phyloP scores from a whole-genome alignment of 768 basidiomycete genomes.

The Lentinula detonsa region DNA sequence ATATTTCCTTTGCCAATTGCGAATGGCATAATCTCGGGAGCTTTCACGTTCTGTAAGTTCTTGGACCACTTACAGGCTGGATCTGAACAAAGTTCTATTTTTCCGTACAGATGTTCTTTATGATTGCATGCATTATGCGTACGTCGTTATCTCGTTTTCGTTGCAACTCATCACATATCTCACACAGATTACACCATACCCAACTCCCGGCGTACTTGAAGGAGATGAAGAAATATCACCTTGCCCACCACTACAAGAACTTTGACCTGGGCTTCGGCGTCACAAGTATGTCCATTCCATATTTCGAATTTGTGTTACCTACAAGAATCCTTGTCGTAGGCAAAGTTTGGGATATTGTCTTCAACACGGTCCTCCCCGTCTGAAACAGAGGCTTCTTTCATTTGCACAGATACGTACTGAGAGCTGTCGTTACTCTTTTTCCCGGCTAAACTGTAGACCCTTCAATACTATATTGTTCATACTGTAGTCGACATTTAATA shows the following conservation, averaged over 20 bases:
- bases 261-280: slow-evolving; percentile 97
- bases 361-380: slow-evolving; percentile 73
- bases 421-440: too few species aligned
- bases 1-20: slow-evolving; percentile 83
- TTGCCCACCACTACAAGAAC: slow-evolving; percentile 98
- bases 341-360: slow-evolving; percentile 93
- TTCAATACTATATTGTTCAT: too few species aligned
- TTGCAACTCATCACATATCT: slow-evolving; percentile 11
- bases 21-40: slow-evolving; percentile 87
- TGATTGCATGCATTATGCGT: slow-evolving; percentile 92
- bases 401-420: too few species aligned
- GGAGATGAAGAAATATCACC: slow-evolving; percentile 96
- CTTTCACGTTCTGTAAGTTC: slow-evolving; percentile 67
- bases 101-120: slow-evolving; percentile 66
- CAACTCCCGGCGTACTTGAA: slow-evolving; percentile 79
- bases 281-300: slow-evolving; percentile 49
- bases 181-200: slow-evolving; percentile 72
- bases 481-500: too few species aligned
- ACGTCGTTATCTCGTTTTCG: slow-evolving; percentile 22
- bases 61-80: background rate
- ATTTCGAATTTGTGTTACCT: background rate
- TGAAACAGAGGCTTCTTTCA: slow-evolving; percentile 16
- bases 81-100: slow-evolving; percentile 7
- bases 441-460: too few species aligned
- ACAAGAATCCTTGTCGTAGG: slow-evolving; percentile 28